These are phyloP conservation scores for Lasiodiplodia sp. DNA, from an alignment of 2,329 filamentous ascomycete genomes.

Conservation along the genomic window DNA sequence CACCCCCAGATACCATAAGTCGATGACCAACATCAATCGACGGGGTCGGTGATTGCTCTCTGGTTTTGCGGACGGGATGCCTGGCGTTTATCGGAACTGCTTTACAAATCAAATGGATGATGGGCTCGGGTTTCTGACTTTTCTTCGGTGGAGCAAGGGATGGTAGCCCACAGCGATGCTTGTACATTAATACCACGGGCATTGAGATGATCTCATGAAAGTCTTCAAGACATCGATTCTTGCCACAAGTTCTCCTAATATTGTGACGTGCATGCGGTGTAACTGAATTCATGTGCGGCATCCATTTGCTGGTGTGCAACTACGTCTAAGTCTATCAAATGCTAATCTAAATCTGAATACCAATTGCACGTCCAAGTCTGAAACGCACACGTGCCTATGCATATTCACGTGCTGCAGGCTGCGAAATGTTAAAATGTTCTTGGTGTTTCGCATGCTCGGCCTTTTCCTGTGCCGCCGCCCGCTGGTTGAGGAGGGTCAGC, in stretches of 20 bases:
- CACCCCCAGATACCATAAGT: slow-evolving; percentile 27
- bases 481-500: slow-evolving; percentile 78
- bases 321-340: neutral
- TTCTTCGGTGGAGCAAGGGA: slow-evolving; percentile 29
- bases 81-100: slow-evolving; percentile 27
- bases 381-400: neutral
- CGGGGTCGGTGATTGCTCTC: slow-evolving; percentile 23
- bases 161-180: slow-evolving; percentile 30
- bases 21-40: slow-evolving; percentile 10
- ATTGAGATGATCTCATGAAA: slow-evolving; percentile 31
- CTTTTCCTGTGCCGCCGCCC: slow-evolving; percentile 67
- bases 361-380: too few species aligned
- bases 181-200: slow-evolving; percentile 32
- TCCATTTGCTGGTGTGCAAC: neutral
- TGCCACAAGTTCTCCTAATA: neutral
- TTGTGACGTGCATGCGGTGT: neutral
- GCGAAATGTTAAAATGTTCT: neutral
- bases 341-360: too few species aligned
- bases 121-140: slow-evolving; percentile 27
- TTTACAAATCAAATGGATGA: slow-evolving; percentile 21
- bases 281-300: neutral
- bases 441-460: slow-evolving; percentile 33
- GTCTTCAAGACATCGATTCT: slow-evolving; percentile 29
- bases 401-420: neutral
- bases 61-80: slow-evolving; percentile 30